A percentile compares a stretch with the other conserved stretches of the same genome.
Evolutionary conservation across 2,329 filamentous ascomycete genomes (phyloP).

Genomic region (Leptographium procerum): DNA sequence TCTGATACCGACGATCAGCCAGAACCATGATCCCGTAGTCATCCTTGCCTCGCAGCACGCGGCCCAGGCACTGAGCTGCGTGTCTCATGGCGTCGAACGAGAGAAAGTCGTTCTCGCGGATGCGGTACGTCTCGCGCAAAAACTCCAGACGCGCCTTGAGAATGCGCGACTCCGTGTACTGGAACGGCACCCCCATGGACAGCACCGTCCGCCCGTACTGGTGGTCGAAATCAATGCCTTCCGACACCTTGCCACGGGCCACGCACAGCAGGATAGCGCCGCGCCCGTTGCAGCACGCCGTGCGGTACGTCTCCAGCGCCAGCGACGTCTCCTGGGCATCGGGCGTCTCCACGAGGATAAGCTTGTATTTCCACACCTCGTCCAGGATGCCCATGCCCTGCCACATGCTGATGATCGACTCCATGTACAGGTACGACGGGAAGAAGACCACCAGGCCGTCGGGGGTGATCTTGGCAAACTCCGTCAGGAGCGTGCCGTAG

Average conservation of each 20-base stretch:
- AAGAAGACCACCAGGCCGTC: slow-evolving; percentile 99
- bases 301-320: slow-evolving; percentile 91
- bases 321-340: slow-evolving; percentile 95
- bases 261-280: slow-evolving; percentile 91
- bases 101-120: slow-evolving; percentile 92
- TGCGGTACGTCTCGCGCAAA: slow-evolving; percentile 91
- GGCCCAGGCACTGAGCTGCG: slow-evolving; percentile 88
- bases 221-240: slow-evolving; percentile 98
- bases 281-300: slow-evolving; percentile 92
- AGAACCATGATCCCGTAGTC: slow-evolving; percentile 99
- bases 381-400: slow-evolving; percentile 97
- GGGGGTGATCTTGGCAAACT: slow-evolving; percentile 91
- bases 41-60: slow-evolving; percentile 90
- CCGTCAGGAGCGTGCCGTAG: slow-evolving; percentile 84
- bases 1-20: slow-evolving; percentile 84
- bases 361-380: slow-evolving; percentile 97
- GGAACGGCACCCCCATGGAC: slow-evolving; percentile 94
- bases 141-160: slow-evolving; percentile 93
- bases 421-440: slow-evolving; percentile 97
- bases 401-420: slow-evolving; percentile 98
- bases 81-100: slow-evolving; percentile 99
- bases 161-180: slow-evolving; percentile 96
- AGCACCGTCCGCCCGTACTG: slow-evolving; percentile 94
- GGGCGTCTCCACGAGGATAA: slow-evolving; percentile 94
- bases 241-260: slow-evolving; percentile 90